These are phyloP conservation scores for Komagataella phaffii DNA, from an alignment of 805 yeast genomes.

Conservation along the genomic window DNA sequence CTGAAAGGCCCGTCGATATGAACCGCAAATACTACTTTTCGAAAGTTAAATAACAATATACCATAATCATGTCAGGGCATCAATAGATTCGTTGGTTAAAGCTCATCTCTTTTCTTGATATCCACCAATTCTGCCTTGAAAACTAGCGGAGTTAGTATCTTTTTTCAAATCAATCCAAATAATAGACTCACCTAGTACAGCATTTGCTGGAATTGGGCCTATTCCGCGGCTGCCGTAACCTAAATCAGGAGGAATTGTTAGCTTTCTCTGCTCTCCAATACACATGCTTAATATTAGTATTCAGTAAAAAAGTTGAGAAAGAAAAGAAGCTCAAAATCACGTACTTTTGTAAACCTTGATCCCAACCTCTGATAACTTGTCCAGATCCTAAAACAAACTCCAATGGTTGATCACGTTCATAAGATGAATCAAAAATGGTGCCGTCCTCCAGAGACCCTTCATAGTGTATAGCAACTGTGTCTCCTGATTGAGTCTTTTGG, in stretches of 20 bases:
- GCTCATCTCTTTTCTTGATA: conserved; percentile 16
- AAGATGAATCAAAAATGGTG: conserved; percentile 63
- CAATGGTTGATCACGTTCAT: conserved; percentile 51
- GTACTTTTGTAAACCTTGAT: conserved; percentile 54
- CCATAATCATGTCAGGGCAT: too few relatives aligned
- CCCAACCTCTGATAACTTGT: conserved; percentile 86
- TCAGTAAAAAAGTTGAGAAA: conserved; percentile 5
- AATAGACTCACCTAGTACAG: conserved; percentile 33
- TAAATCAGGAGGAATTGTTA: conserved; percentile 65
- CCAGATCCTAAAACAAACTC: conserved; percentile 65
- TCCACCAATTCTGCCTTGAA: conserved; percentile 55
- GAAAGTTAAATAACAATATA: too few relatives aligned
- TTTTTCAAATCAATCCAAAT: not conserved
- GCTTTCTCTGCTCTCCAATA: conserved; percentile 71
- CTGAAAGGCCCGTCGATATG: too few relatives aligned
- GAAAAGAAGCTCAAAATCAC: conserved; percentile 1
- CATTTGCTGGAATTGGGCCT: conserved; percentile 64
- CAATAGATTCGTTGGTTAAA: conserved; percentile 9
- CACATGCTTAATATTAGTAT: conserved; percentile 39
- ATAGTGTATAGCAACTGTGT: conserved; percentile 64
- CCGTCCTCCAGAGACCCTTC: conserved; percentile 60
- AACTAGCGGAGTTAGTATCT: conserved; percentile 11
- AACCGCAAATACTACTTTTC: too few relatives aligned
- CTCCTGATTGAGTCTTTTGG: conserved; percentile 49
- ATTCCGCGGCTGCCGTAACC: conserved; percentile 73